Base-by-base conservation (phyloP, 1,139 yeast species). In the Arxiozyma bovina region DNA sequence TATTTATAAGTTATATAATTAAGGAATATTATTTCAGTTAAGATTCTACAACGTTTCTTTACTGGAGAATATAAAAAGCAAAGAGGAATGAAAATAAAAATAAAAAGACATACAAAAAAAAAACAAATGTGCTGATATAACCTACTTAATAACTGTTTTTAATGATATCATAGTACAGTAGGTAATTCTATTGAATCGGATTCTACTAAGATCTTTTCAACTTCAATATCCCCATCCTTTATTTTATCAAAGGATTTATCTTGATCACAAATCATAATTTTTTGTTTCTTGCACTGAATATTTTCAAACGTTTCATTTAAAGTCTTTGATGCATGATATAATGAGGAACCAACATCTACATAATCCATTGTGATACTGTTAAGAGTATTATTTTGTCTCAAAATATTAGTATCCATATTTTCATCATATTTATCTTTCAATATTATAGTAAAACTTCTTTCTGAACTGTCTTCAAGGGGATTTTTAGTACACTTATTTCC, bases 151-250 rank as follows among this genome's bases (percentile, higher is more conserved):
- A 27, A 11, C n/a, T 34, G 4, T 34, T 34, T 34, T 34, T 34
- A 38, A 18, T 22, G 20, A 34, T 20, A 18, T 38, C 25, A 46
- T 9, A 38, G 15, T n/a, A 46, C 9, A n/a, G 34, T 38, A 23
- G 49, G 21, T 17, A 43, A 43, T 38, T 46, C 49, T 7, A 46
- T 21, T 18, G 49, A 38, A 42, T 61, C 64, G 20, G 63, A 60
- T 45, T 60, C 70, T 15, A 65, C 69, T 1, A 66, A 60, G 7
- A 66, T 67, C 30, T 60, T 59, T 53, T 66, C 70, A 12, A 65
- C 62, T 45, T 66, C 69, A 5, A 61, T 41, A n/a, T 59, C 62
- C 30, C 48, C 57, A 18, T 55, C 50, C 20, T 51, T 54, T 44
- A 45, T 49, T 43, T 44, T 27, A 20, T 56, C 47, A 45, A 42